Evolutionary conservation across 805 yeast species (phyloP), one percentile per base, ranked within the genome.

Genomic region (Pichia sporocuriosa): DNA sequence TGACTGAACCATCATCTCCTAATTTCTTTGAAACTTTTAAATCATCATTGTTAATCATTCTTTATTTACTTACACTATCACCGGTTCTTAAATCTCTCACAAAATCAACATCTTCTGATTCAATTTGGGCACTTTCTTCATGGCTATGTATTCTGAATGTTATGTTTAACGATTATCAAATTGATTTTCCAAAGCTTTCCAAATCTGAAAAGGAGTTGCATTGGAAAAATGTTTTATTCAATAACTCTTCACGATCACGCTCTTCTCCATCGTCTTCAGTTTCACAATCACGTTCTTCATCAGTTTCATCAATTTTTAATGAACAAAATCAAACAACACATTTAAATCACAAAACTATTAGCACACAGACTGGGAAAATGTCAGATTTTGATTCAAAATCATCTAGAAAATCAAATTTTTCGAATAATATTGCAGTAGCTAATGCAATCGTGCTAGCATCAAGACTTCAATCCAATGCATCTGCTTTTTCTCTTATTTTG

Each of bases 401-500:
- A 10, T 6, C 8, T 4, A 22, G 11, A 24, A 35, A 52, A 59
- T 56, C 83, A 74, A 31, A 83, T 76, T 61, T 88, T 9, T 79
- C 95, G 1, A 87, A 95, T 19, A 93, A 90, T 54, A 63, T 89
- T 4, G 76, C 95, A 6, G 65, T 93, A 16, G 79, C 94, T 2
- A 88, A 89, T 47, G 89, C 95, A 2, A 84, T 88, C 16, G 90
- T 93, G 4, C 63, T 93, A 22, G 94, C 97, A 1, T 87, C 96
- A n/a, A 73, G 98, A 49, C 68, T 93, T 20, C 62, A 72, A 9
- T 72, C 90, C 2, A 79, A 90, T 5, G 64, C 80, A 25, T 73
- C 81, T 19, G 98, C 88, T 6, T 89, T 89, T 57, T 79, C 87
- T 50, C 93, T 90, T 56, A 74, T 89, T 32, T 68, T 88, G 32